phyloP scores from a whole-genome alignment of 164 flowering plant species.

The Piper betle region DNA sequence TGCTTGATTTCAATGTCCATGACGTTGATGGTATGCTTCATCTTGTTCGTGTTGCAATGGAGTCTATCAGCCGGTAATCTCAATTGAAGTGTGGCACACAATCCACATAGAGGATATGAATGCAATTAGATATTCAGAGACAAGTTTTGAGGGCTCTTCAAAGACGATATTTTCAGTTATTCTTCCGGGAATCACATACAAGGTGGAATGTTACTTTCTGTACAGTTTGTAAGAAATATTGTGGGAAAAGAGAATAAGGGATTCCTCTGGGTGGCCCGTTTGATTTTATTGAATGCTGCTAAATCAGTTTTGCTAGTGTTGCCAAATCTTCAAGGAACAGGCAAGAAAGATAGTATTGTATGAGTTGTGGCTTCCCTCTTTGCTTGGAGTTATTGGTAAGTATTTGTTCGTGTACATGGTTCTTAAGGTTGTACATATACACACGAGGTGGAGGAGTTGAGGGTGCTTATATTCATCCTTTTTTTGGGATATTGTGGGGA shows the following conservation, averaged over 20 bases:
- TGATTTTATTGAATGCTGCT: neutral
- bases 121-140: too few species aligned
- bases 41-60: conserved; percentile 55
- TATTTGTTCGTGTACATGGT: neutral
- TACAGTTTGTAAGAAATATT: neutral
- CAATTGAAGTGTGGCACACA: conserved; percentile 3
- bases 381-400: neutral
- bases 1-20: conserved; percentile 71
- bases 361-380: neutral
- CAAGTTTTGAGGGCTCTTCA: too few species aligned
- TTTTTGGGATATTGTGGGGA: neutral
- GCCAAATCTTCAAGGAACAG: neutral
- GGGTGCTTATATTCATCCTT: neutral
- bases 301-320: neutral
- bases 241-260: neutral
- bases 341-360: neutral
- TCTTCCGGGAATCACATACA: neutral
- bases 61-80: conserved; percentile 37
- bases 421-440: neutral
- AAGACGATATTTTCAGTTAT: too few species aligned
- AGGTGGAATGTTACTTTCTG: neutral
- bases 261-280: neutral
- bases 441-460: neutral
- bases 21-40: conserved; percentile 49
- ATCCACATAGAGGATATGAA: neutral